phyloP scores from a whole-genome alignment of 768 basidiomycete genomes.

The Lepiota venenata region DNA sequence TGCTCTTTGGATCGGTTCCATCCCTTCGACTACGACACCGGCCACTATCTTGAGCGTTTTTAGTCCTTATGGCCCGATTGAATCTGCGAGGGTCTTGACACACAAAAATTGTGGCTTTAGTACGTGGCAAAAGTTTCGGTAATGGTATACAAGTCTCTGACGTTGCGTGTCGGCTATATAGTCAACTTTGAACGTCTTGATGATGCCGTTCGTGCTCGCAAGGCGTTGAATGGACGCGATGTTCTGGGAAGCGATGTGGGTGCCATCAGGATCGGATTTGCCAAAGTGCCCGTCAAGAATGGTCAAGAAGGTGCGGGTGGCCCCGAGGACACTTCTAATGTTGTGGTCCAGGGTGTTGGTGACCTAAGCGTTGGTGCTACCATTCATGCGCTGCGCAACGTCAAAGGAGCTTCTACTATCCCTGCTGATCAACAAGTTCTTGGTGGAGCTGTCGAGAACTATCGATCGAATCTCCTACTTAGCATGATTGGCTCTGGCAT shows the following conservation, averaged over 20 bases:
- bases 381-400: slow-evolving; percentile 80
- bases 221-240: slow-evolving; percentile 93
- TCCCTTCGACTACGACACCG: slow-evolving; percentile 93
- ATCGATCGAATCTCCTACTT: slow-evolving; percentile 85
- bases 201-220: slow-evolving; percentile 93
- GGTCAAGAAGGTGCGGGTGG: slow-evolving; percentile 59
- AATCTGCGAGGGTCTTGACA: slow-evolving; percentile 92
- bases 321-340: slow-evolving; percentile 59
- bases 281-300: slow-evolving; percentile 92
- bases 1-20: slow-evolving; percentile 97
- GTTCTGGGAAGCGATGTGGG: slow-evolving; percentile 96
- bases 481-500: slow-evolving; percentile 82
- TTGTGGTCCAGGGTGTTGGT: slow-evolving; percentile 77
- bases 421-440: slow-evolving; percentile 93
- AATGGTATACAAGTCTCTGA: not conserved
- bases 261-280: slow-evolving; percentile 95
- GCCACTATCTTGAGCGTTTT: slow-evolving; percentile 95
- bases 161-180: slow-evolving; percentile 23
- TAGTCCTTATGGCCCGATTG: slow-evolving; percentile 96
- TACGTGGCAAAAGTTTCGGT: slow-evolving; percentile 32
- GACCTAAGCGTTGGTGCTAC: slow-evolving; percentile 85
- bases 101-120: slow-evolving; percentile 97
- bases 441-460: slow-evolving; percentile 91
- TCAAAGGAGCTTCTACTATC: slow-evolving; percentile 91
- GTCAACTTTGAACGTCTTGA: slow-evolving; percentile 98